Evolutionary conservation across 2,329 filamentous ascomycete genomes (phyloP).

Genomic region (Aspergillus sp.): DNA sequence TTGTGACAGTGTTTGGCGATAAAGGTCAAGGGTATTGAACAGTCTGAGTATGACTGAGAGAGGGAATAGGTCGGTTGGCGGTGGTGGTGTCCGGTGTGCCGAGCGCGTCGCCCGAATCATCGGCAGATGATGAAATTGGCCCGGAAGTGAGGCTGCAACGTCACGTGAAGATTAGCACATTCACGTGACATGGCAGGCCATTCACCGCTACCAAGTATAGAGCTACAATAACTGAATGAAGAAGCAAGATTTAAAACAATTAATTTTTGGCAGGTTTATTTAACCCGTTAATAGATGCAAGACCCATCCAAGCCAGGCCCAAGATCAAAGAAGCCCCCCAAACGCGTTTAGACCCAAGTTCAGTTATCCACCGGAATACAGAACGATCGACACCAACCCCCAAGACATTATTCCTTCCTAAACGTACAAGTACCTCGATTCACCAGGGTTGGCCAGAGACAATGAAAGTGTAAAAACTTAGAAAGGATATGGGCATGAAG

Average conservation of each 20-base stretch:
- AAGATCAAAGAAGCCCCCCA: neutral
- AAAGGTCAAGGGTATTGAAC: neutral
- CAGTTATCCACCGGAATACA: neutral
- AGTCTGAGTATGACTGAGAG: neutral
- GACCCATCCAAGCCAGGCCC: neutral
- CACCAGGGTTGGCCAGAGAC: neutral
- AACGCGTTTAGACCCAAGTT: neutral
- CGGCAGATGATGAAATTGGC: neutral
- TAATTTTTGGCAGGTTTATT: too few species aligned
- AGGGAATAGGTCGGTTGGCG: neutral
- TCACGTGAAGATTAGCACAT: neutral
- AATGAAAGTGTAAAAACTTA: neutral
- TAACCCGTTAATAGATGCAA: neutral
- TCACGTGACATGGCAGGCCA: neutral
- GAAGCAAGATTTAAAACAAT: too few species aligned
- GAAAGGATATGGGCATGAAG: neutral
- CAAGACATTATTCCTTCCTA: neutral
- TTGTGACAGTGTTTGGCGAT: conserved; percentile 39
- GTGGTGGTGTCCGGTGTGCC: neutral
- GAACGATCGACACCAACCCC: neutral
- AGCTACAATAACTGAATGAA: neutral
- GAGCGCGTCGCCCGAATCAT: neutral
- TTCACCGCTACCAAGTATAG: neutral
- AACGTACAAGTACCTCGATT: neutral
- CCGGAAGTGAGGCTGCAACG: conserved; percentile 1